Evolutionary conservation across 2,329 filamentous ascomycete genomes (phyloP), one percentile per base, ranked within the genome.

Genomic region (Drechslerella coelobrocha): DNA sequence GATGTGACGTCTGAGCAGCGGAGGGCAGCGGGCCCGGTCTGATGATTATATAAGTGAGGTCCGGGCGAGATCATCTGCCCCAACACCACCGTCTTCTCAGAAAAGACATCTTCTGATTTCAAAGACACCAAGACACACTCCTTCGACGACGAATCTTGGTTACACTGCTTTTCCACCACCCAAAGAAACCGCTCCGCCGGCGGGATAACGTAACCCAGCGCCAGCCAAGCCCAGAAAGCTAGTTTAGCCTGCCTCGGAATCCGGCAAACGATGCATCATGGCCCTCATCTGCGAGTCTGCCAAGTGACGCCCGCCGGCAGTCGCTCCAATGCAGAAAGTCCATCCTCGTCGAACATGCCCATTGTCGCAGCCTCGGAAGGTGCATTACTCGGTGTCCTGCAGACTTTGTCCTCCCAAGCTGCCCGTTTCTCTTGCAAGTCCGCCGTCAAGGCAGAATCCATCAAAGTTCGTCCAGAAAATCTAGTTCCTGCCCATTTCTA

Each of bases 321-420:
- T 17, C n/a, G 19, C 10, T 23, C 12, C 1, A 7, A 55, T 55
- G 27, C 26, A 37, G 14, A 12, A 39, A 26, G 21, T 27, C 19
- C 26, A 17, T 43, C 21, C 17, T 29, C 21, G 45, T 61, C 10
- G 34, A 51, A 47, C 65, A 57, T 69, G 55, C 50, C 19, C 23
- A n/a, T n/a, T 61, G 48, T 60, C 55, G 54, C 63, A 68, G 55
- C 63, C 55, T 60, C 43, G 63, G 50, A 68, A 51, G 41, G 54
- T 61, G 24, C 37, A n/a, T n/a, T 59, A 26, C 31, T 43, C 12
- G 27, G 39, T 29, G n/a, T n/a, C n/a, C n/a, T n/a, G n/a, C n/a
- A n/a, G n/a, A n/a, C n/a, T n/a, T n/a, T n/a, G n/a, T n/a, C n/a
- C n/a, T n/a, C n/a, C n/a, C n/a, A n/a, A n/a, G n/a, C n/a, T n/a